phyloP scores from a whole-genome alignment of 441 rosid genomes.

The Populus trichocarpa region DNA sequence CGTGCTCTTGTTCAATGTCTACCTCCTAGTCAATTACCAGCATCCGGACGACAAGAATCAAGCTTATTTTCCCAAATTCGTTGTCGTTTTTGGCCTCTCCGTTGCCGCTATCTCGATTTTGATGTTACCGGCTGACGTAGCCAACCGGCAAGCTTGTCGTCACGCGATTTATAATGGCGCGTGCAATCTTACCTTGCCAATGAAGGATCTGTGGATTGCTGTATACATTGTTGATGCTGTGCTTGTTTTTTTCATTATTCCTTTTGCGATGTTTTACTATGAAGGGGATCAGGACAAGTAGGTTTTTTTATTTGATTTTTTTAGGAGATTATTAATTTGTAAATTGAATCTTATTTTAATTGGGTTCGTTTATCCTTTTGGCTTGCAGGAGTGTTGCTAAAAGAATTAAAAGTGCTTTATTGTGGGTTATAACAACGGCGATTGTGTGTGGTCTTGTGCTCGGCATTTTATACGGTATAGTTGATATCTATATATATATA shows the following conservation, averaged over 20 bases:
- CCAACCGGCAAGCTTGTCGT: conserved; percentile 92
- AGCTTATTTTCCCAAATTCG: conserved; percentile 93
- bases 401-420: conserved; percentile 79
- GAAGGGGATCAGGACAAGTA: conserved; percentile 99
- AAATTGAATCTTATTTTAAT: neutral
- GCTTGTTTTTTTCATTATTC: conserved; percentile 88
- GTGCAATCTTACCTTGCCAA: conserved; percentile 85
- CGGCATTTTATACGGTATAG: conserved; percentile 84
- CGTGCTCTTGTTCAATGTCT: conserved; percentile 80
- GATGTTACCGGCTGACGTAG: conserved; percentile 97
- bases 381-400: conserved; percentile 70
- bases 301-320: conserved; percentile 22
- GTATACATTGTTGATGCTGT: conserved; percentile 83
- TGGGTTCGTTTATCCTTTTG: conserved; percentile 2
- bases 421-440: conserved; percentile 83
- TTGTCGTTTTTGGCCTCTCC: conserved; percentile 91
- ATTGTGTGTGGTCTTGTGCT: conserved; percentile 82
- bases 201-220: conserved; percentile 96
- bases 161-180: conserved; percentile 89
- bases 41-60: conserved; percentile 98
- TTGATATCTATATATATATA: no score
- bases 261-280: conserved; percentile 98
- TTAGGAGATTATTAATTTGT: neutral
- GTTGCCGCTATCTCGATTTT: conserved; percentile 86
- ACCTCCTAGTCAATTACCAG: conserved; percentile 95